Base-by-base conservation (phyloP, 148 eudicot species). In the Camellia granthamiana region DNA sequence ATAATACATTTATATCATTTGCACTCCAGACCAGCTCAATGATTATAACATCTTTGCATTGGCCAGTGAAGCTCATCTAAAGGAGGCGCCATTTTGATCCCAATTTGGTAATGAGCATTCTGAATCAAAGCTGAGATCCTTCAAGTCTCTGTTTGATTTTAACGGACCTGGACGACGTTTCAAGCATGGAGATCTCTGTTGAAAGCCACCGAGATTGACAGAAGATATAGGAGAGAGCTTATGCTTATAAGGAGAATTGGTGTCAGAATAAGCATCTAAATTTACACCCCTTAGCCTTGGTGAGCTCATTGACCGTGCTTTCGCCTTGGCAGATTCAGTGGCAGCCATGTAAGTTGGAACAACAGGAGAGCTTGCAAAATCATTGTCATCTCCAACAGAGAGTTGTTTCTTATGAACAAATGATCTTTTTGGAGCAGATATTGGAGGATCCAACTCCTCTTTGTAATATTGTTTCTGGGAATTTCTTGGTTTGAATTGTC, bases 321-420 rank as follows among this genome's bases (percentile, higher is more conserved):
- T 91, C 6, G 97, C 97, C 65, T 84, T 87, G 30, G 97, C 92
- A 15, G 97, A 92, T 74, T 87, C 87, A 0, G 97, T 92, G 21
- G 97, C 87, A 58, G 91, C 94, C 97, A 94, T 94, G 85, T 94
- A 94, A 43, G 94, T 76, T 5, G 97, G 98, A 41, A 82, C 72
- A 2, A 60, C n/a, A 14, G 89, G 88, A 66, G 94, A 88, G 41
- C 84, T 83, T 47, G 77, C 43, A 16, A 74, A 74, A 69, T 79
- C 60, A 59, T n/a, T 75, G 41, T 85, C 88, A 56, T 89, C 90
- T 51, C 83, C 86, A 30, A n/a, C 5, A 6, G 47, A 90, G n/a
- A 67, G 87, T 46, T 83, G 90, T 72, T 84, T 94, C 79, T 79
- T 81, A 23, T 85, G 92, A 18, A 88, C 87, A 63, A 80, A 75